Base-by-base conservation (phyloP, 23 red algal species). In the Gracilaria vermiculophylla region DNA sequence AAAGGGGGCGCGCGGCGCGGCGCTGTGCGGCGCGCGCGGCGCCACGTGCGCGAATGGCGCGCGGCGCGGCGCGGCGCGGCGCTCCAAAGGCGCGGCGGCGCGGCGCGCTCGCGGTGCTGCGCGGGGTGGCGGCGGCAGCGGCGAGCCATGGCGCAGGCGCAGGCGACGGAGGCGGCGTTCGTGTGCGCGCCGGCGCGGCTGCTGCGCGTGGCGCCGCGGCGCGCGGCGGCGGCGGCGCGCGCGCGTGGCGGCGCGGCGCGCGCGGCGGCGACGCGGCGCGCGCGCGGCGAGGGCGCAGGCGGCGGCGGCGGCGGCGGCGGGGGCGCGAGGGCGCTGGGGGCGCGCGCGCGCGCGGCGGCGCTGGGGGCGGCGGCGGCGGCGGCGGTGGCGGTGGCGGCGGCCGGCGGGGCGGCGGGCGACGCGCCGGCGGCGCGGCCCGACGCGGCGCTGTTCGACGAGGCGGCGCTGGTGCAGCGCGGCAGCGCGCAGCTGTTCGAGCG, bases 371-470 rank as follows among this genome's bases (percentile, higher is more conserved):
- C 28, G 0, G 76, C 76, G 0, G 14, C 61, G 15, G 49, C 37
- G 27, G 20, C 35, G 17, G 27, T 57, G 23, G 47, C 52, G 32
- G 6, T 40, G 4, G 57, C 76, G 3, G 29, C 27, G 7, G 1
- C 29, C 5, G 4, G n/a, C 2, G 28, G 55, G 17, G 37, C 53
- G 43, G 27, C 35, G 23, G 78, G 55, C 5, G 54, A 82, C 23
- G 23, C 42, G 33, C 78, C 78, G 7, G 32, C 14, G 29, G 34
- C 34, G 7, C 35, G 33, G 16, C 78, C 78, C 4, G 40, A 60
- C 1, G 2, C 78, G 29, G 35, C 47, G 34, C 31, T 86, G 3
- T 51, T 53, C 50, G 81, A 86, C 43, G 81, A 86, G 13, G 29
- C 49, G 0, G 62, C 33, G 10, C 13, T 73, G 12, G 48, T 86